Evolutionary conservation across 2,329 filamentous ascomycete species (phyloP).

Genomic region (Paramyrothecium sp.): DNA sequence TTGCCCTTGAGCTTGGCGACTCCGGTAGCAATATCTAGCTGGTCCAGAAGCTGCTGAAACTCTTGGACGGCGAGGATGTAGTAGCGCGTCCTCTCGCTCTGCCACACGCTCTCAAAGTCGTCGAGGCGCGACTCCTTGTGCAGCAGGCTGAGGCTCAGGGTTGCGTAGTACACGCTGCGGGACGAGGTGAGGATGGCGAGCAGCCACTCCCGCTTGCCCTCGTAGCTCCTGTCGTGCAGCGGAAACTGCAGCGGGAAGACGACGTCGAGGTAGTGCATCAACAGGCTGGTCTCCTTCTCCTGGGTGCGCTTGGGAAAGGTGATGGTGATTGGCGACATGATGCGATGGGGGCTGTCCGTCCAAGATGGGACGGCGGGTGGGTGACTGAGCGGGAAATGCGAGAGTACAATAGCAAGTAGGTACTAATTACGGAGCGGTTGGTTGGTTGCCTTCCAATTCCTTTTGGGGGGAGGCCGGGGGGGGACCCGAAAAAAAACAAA

Average conservation of each 20-base stretch:
- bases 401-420: not conserved
- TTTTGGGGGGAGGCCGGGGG: too few relatives aligned
- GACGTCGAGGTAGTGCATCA: conserved; percentile 4
- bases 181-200: conserved; percentile 2
- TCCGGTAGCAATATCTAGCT: not conserved
- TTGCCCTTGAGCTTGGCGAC: conserved; percentile 4
- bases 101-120: conserved; percentile 3
- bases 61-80: conserved; percentile 4
- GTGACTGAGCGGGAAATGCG: too few relatives aligned
- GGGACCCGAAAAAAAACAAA: too few relatives aligned
- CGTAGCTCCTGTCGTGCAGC: conserved; percentile 1
- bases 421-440: too few relatives aligned
- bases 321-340: conserved; percentile 1
- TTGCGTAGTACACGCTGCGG: conserved; percentile 3
- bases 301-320: conserved; percentile 3
- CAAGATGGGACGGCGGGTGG: not conserved
- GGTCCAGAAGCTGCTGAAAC: conserved; percentile 3
- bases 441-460: too few relatives aligned
- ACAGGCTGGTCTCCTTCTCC: conserved; percentile 4
- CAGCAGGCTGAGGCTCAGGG: conserved; percentile 2
- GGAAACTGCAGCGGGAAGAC: conserved; percentile 3
- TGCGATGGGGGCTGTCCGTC: not conserved
- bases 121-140: conserved; percentile 4
- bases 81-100: conserved; percentile 3
- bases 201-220: conserved; percentile 3